Percentiles rank a stretch among this genome's conserved stretches.
Evolutionary conservation across 139 green algal species (phyloP).

Genomic region (Ulvella scutata): DNA sequence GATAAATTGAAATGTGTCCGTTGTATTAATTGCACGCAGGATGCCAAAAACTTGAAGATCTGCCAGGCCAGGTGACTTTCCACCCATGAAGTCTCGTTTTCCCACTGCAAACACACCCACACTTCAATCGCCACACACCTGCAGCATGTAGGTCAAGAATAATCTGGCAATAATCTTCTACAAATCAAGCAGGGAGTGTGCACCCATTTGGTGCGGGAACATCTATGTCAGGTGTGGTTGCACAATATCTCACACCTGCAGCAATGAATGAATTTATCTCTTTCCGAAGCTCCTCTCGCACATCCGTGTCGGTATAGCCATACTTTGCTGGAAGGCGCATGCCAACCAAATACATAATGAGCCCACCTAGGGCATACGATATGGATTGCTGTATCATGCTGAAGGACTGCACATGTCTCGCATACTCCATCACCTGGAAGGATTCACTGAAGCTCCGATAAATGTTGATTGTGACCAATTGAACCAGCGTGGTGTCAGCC

Average conservation of each 20-base stretch:
- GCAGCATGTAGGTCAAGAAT: too few species aligned
- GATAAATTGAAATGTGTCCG: slow-evolving; percentile 74
- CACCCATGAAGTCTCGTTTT: slow-evolving; percentile 31
- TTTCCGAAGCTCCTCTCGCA: not conserved
- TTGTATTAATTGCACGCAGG: slow-evolving; percentile 51
- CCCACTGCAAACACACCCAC: not conserved
- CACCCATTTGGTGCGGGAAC: too few species aligned
- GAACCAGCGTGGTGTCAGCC: slow-evolving; percentile 86
- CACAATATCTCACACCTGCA: slow-evolving; percentile 9
- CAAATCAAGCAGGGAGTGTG: too few species aligned
- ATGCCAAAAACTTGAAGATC: slow-evolving; percentile 88
- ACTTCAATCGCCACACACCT: too few species aligned
- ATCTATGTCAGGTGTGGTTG: too few species aligned
- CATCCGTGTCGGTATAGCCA: not conserved
- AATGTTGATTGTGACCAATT: slow-evolving; percentile 94
- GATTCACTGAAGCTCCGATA: slow-evolving; percentile 74
- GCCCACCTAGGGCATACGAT: not conserved
- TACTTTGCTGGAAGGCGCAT: not conserved
- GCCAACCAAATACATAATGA: slow-evolving; percentile 4
- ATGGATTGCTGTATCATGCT: not conserved
- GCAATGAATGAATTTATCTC: slow-evolving; percentile 13
- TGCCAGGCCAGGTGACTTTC: slow-evolving; percentile 60
- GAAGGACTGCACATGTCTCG: slow-evolving; percentile 15
- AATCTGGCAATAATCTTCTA: too few species aligned
- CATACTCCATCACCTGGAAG: slow-evolving; percentile 33